These are phyloP conservation scores for Fusarium camptoceras DNA, from an alignment of 2,329 filamentous ascomycete species.

Conservation along the genomic window DNA sequence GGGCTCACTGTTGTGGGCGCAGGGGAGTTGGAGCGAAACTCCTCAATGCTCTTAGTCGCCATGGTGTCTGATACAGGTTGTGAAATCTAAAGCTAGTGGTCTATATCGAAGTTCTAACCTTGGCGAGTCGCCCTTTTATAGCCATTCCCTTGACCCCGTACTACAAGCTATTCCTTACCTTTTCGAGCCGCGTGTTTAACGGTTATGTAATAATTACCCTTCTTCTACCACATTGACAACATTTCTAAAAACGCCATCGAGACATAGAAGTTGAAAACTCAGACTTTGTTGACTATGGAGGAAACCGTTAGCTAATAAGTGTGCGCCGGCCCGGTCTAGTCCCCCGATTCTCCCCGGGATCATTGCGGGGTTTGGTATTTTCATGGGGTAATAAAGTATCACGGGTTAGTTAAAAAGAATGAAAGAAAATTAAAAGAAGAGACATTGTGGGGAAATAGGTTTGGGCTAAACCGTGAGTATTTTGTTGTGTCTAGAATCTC, in stretches of 20 bases:
- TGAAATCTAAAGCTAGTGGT: neutral
- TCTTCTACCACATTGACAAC: neutral
- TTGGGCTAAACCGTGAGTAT: conserved; percentile 2
- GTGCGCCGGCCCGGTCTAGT: conserved; percentile 24
- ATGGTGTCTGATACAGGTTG: neutral
- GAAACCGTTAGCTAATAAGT: conserved; percentile 37
- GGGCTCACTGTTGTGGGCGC: neutral
- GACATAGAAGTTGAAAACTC: conserved; percentile 10
- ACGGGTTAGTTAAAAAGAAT: conserved; percentile 10
- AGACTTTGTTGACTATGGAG: neutral
- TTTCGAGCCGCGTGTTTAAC: neutral
- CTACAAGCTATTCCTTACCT: neutral
- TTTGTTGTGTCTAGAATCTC: neutral
- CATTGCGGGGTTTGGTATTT: conserved; percentile 37
- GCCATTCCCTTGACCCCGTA: neutral
- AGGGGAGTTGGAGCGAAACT: conserved; percentile 13
- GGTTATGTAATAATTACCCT: conserved; percentile 32
- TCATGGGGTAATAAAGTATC: conserved; percentile 33
- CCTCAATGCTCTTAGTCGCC: conserved; percentile 26
- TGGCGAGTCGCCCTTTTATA: conserved; percentile 25
- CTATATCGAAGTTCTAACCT: neutral
- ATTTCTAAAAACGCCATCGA: conserved; percentile 1
- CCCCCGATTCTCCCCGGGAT: conserved; percentile 33
- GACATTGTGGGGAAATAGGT: neutral
- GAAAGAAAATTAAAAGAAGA: neutral